These are phyloP conservation scores for Oryza meyeriana DNA, from an alignment of 176 grass and related monocot species.

Conservation along the genomic window DNA sequence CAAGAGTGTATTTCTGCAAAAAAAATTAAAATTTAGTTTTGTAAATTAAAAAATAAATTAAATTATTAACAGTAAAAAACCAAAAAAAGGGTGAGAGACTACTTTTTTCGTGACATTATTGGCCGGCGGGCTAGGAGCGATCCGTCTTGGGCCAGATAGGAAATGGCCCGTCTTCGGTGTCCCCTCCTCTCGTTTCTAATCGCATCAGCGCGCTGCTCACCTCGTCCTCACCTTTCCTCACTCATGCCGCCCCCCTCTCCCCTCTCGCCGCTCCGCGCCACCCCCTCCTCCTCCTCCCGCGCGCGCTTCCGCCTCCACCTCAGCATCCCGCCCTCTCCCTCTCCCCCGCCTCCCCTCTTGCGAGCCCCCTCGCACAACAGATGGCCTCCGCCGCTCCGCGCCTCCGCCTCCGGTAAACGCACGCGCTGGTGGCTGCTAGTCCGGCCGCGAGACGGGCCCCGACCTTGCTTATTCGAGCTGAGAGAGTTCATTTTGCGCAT, in stretches of 20 bases:
- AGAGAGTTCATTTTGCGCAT: neutral
- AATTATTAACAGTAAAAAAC: no score
- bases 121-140: no score
- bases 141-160: no score
- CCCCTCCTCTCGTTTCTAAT: neutral
- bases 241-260: neutral
- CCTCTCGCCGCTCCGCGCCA: constrained; percentile 6
- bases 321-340: neutral
- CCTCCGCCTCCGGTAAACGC: constrained; percentile 23
- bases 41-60: no score
- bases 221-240: neutral
- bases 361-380: neutral
- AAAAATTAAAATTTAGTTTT: no score
- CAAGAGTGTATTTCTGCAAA: no score
- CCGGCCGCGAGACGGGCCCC: no score
- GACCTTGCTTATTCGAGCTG: neutral
- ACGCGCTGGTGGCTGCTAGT: neutral
- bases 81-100: no score
- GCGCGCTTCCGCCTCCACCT: neutral
- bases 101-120: no score
- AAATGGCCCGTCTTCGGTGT: no score
- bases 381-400: constrained; percentile 34
- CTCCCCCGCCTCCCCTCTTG: neutral
- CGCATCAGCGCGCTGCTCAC: neutral
- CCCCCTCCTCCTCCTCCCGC: no score